phyloP scores from a whole-genome alignment of 169 alveolate genomes.

The Babesia bovis region DNA sequence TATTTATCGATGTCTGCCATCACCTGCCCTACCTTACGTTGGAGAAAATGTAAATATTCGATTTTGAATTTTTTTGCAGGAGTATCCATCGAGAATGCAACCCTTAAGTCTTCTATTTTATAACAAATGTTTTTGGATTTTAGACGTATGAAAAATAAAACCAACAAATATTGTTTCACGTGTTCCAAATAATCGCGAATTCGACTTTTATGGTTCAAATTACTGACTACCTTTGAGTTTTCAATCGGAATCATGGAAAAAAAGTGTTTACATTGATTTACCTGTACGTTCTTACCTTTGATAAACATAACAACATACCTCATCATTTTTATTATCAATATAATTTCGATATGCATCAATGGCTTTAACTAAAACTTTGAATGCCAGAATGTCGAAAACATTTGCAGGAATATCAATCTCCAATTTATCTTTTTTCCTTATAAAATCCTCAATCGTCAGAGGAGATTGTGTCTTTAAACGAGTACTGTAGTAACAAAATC shows the following conservation, averaged over 20 bases:
- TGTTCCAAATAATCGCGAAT: constrained; percentile 33
- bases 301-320: neutral
- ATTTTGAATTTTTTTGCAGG: too few relatives aligned
- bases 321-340: neutral
- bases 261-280: constrained; percentile 20
- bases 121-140: neutral
- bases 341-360: constrained; percentile 27
- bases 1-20: too few relatives aligned
- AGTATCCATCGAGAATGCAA: too few relatives aligned
- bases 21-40: too few relatives aligned
- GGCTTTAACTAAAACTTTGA: constrained; percentile 41
- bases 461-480: neutral
- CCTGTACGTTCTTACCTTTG: constrained; percentile 3
- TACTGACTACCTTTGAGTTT: neutral
- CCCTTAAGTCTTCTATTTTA: constrained; percentile 1
- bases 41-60: too few relatives aligned
- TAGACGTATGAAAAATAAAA: constrained; percentile 33
- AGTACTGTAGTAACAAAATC: constrained; percentile 25
- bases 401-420: constrained; percentile 35
- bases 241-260: constrained; percentile 23
- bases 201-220: constrained; percentile 4
- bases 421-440: constrained; percentile 21
- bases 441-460: neutral
- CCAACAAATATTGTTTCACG: constrained; percentile 41
- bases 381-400: constrained; percentile 36